These are phyloP conservation scores for Aspergillus biplanus DNA, from an alignment of 495 filamentous ascomycete species.

Conservation along the genomic window DNA sequence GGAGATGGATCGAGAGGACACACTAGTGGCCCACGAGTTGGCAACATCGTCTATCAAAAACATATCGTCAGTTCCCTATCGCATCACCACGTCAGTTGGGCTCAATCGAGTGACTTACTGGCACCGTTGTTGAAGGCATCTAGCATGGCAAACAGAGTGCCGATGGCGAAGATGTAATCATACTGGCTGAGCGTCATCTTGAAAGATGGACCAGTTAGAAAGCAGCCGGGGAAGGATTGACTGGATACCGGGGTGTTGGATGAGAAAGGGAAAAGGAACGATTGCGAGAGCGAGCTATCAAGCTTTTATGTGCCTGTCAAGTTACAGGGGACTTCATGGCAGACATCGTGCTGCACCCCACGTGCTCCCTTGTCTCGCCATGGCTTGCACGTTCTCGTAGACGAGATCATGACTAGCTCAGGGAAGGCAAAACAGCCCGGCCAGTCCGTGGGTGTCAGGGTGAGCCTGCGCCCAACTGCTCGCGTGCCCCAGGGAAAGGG, in stretches of 20 bases:
- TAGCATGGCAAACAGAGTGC: slow-evolving; percentile 74
- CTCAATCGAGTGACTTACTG: slow-evolving; percentile 45
- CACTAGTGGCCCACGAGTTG: slow-evolving; percentile 74
- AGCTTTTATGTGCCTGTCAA: slow-evolving; percentile 2
- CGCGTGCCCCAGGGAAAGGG: not conserved
- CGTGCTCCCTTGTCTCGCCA: slow-evolving; percentile 6
- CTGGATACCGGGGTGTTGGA: not conserved
- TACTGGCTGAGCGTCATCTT: slow-evolving; percentile 61
- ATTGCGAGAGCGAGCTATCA: not conserved
- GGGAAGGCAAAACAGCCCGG: not conserved
- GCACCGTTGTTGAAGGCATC: slow-evolving; percentile 75
- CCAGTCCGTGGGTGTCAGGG: not conserved
- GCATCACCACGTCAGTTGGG: not conserved
- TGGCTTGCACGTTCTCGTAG: not conserved
- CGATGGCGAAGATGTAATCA: slow-evolving; percentile 75
- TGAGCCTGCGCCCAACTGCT: not conserved
- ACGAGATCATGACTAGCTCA: not conserved
- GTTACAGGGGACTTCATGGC: not conserved
- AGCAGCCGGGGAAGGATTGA: not conserved
- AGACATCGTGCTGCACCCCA: not conserved
- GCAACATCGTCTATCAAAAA: slow-evolving; percentile 66
- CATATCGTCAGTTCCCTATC: not conserved
- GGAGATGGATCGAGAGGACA: slow-evolving; percentile 69
- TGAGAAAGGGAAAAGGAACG: not conserved
- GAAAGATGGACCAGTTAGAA: slow-evolving; percentile 12